phyloP scores from a whole-genome alignment of 2,329 filamentous ascomycete genomes.

The Seiridium unicorne region DNA sequence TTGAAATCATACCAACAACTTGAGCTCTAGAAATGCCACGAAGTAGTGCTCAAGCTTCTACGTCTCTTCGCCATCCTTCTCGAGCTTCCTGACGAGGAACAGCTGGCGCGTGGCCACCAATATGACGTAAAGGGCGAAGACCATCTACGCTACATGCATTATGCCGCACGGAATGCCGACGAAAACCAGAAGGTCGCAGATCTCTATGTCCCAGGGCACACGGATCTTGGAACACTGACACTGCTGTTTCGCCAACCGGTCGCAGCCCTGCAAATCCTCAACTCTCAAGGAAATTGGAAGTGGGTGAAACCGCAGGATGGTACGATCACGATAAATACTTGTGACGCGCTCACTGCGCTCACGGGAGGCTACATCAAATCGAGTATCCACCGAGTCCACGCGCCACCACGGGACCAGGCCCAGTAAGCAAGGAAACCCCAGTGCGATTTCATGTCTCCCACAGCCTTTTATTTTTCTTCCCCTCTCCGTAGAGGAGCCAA shows the following conservation, averaged over 20 bases:
- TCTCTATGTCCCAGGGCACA: conserved; percentile 42
- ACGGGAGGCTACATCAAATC: conserved; percentile 41
- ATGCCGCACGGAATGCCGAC: conserved; percentile 32
- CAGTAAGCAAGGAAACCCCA: conserved; percentile 1
- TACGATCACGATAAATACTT: conserved; percentile 46
- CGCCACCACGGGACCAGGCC: conserved; percentile 20
- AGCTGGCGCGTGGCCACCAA: conserved; percentile 52
- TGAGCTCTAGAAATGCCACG: not conserved
- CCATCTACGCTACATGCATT: conserved; percentile 63
- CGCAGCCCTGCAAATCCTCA: conserved; percentile 53
- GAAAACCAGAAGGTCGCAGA: conserved; percentile 37
- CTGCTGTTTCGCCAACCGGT: conserved; percentile 58
- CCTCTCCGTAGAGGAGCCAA: too few relatives aligned
- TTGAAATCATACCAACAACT: not conserved
- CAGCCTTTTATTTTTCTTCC: too few relatives aligned
- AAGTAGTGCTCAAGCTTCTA: conserved; percentile 54
- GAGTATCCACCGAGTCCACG: conserved; percentile 29
- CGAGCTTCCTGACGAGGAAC: conserved; percentile 57
- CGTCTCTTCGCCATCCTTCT: conserved; percentile 61
- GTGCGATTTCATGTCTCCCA: too few relatives aligned
- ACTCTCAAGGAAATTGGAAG: conserved; percentile 40
- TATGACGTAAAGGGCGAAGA: conserved; percentile 59
- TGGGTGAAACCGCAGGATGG: conserved; percentile 42
- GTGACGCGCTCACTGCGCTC: conserved; percentile 42
- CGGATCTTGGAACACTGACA: conserved; percentile 55